A percentile compares a stretch with the other conserved stretches of the same genome.
phyloP scores from a whole-genome alignment of 345 rosid species.

The Populus nigra region DNA sequence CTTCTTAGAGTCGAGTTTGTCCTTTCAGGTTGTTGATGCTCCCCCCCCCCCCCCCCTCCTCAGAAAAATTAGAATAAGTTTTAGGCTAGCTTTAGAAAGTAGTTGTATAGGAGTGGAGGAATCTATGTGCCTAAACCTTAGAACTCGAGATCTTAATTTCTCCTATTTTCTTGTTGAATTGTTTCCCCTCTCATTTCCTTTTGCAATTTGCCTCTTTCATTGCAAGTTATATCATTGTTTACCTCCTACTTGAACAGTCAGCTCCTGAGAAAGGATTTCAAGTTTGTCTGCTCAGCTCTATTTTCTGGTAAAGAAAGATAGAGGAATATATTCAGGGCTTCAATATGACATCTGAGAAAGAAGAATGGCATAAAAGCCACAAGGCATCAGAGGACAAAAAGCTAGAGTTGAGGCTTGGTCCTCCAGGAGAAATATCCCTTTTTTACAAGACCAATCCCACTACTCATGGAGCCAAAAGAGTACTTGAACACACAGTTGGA shows the following conservation, averaged over 20 bases:
- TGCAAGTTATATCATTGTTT: too few species aligned
- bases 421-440: slow-evolving; percentile 31
- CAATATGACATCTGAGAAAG: background rate
- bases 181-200: too few species aligned
- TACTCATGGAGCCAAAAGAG: slow-evolving; percentile 30
- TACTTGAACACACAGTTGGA: slow-evolving; percentile 15
- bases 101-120: too few species aligned
- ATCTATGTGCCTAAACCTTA: too few species aligned
- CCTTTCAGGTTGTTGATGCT: background rate
- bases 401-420: slow-evolving; percentile 47
- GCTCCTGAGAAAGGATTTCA: background rate
- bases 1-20: background rate
- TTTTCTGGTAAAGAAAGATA: slow-evolving; percentile 6
- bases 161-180: too few species aligned
- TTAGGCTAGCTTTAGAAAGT: background rate
- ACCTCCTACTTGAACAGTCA: too few species aligned
- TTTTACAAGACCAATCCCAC: background rate
- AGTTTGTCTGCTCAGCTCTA: background rate
- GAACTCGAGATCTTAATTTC: too few species aligned
- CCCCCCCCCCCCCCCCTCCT: background rate
- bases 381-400: slow-evolving; percentile 28
- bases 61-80: background rate
- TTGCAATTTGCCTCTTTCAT: too few species aligned
- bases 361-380: background rate
- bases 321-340: slow-evolving; percentile 19